phyloP scores from a whole-genome alignment of 163 green algal species.

The Prototheca cutis region DNA sequence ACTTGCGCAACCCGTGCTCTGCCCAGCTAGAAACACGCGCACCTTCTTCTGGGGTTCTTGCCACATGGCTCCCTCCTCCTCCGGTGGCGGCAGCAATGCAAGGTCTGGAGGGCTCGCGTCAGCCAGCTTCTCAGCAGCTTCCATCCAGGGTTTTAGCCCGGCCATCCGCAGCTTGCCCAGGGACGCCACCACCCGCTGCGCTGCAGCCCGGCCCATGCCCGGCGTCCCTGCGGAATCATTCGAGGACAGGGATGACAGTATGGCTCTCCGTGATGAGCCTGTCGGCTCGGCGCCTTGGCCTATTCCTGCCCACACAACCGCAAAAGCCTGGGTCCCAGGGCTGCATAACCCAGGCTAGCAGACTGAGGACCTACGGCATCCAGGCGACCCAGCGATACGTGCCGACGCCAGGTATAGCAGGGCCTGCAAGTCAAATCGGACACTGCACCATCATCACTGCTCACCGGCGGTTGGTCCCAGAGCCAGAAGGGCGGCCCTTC shows the following conservation, averaged over 20 bases:
- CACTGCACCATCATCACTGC: too few species aligned
- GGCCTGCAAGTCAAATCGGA: too few species aligned
- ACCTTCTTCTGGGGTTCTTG: not conserved
- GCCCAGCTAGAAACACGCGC: not conserved
- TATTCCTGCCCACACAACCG: not conserved
- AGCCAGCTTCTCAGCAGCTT: not conserved
- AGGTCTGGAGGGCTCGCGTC: not conserved
- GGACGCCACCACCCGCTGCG: not conserved
- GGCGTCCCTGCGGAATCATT: not conserved
- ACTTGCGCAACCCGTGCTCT: too few species aligned
- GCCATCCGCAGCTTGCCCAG: not conserved
- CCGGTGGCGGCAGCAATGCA: constrained; percentile 1
- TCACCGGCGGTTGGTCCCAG: constrained; percentile 19
- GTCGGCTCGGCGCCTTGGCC: too few species aligned
- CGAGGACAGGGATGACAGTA: too few species aligned
- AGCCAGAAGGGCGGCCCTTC: constrained; percentile 8
- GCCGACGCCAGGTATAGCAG: too few species aligned
- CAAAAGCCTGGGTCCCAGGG: constrained; percentile 5
- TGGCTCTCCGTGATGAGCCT: too few species aligned
- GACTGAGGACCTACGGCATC: too few species aligned
- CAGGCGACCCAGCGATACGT: too few species aligned
- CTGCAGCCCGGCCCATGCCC: not conserved
- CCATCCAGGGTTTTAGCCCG: not conserved
- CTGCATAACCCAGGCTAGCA: too few species aligned
- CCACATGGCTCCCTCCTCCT: constrained; percentile 13